Evolutionary conservation across 768 basidiomycete species (phyloP).

Genomic region (Lactarius vividus): DNA sequence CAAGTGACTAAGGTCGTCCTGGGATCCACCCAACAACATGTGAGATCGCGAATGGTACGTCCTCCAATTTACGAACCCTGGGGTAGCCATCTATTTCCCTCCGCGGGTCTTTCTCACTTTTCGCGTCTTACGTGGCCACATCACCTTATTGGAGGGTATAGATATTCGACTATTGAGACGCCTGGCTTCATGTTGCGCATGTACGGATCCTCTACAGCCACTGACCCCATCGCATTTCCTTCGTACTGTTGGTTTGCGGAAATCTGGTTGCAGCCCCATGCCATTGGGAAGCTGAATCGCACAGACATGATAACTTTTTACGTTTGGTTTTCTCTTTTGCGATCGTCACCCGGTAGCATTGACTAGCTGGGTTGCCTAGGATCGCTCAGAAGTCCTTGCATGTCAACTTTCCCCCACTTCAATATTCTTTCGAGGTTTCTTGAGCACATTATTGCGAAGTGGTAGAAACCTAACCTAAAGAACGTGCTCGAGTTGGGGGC

Average conservation of each 20-base stretch:
- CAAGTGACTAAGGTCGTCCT: not conserved
- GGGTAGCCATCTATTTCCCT: not conserved
- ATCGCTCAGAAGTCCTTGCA: not conserved
- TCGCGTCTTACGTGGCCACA: not conserved
- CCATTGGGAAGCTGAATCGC: not conserved
- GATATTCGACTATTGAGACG: not conserved
- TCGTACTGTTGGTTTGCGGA: not conserved
- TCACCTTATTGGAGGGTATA: not conserved
- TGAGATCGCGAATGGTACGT: not conserved
- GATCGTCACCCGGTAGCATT: not conserved
- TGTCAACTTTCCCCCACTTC: not conserved
- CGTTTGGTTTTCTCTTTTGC: not conserved
- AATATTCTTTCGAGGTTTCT: not conserved
- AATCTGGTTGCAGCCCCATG: not conserved
- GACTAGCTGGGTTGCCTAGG: not conserved
- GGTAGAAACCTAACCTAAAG: not conserved
- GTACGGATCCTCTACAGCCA: not conserved
- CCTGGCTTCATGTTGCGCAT: not conserved
- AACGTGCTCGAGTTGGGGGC: not conserved
- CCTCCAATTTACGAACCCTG: not conserved
- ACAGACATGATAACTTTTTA: not conserved
- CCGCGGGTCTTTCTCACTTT: not conserved
- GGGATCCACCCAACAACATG: not conserved
- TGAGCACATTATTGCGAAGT: not conserved
- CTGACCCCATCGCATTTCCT: not conserved